Conservation (phyloP, 176 grass and related monocot species). For the Phoenix dactylifera region DNA sequence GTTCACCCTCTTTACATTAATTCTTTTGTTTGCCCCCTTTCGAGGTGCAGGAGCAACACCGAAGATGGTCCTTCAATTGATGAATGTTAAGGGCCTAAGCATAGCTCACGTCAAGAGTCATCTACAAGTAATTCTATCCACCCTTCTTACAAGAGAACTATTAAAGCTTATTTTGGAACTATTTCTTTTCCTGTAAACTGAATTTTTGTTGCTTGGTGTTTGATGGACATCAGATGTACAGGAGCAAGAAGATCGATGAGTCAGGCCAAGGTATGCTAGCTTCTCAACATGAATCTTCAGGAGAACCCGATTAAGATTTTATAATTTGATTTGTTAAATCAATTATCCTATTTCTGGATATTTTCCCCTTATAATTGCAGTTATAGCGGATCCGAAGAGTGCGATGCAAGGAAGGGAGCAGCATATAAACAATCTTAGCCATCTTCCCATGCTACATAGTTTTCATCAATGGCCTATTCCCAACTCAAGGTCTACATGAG, state of each 20-base stretch:
- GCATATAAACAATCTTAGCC: slow-evolving; percentile 1
- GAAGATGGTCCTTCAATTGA: slow-evolving; percentile 61
- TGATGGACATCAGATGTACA: slow-evolving; percentile 42
- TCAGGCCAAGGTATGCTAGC: slow-evolving; percentile 34
- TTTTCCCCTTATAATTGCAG: not conserved
- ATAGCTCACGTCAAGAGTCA: slow-evolving; percentile 85
- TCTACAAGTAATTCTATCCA: slow-evolving; percentile 37
- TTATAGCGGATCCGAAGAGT: not conserved
- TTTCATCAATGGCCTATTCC: not conserved
- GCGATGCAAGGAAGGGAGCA: slow-evolving; percentile 1
- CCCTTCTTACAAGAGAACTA: no score
- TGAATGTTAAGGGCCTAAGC: slow-evolving; percentile 69
- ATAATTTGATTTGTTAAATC: no score
- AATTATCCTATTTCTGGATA: no score
- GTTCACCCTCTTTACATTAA: no score
- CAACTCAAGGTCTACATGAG: not conserved
- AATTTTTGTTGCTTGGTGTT: no score
- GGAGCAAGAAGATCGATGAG: slow-evolving; percentile 61
- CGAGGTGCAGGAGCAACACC: slow-evolving; percentile 46
- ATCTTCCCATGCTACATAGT: not conserved
- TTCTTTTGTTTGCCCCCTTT: not conserved
- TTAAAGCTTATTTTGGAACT: no score
- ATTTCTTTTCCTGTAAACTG: no score
- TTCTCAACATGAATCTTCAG: not conserved
- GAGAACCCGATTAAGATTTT: no score